These are phyloP conservation scores for Candida andamanensis DNA, from an alignment of 805 yeast species.

Conservation along the genomic window DNA sequence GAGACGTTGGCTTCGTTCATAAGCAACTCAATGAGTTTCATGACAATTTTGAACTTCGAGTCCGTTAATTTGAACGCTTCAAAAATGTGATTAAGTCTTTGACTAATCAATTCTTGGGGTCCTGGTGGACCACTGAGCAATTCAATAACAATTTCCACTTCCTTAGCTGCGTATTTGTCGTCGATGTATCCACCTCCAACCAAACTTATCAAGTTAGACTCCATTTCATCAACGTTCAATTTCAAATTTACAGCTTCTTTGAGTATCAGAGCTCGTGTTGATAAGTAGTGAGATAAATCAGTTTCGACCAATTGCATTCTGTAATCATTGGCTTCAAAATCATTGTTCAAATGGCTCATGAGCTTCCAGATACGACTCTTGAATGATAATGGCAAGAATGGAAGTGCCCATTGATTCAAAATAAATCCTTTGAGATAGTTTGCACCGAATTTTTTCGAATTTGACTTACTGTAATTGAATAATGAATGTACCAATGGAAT, in stretches of 20 bases:
- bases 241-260: slow-evolving; percentile 42
- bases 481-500: slow-evolving; percentile 18
- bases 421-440: slow-evolving; percentile 55
- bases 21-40: slow-evolving; percentile 46
- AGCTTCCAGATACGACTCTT: slow-evolving; percentile 43
- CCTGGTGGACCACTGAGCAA: slow-evolving; percentile 29
- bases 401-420: slow-evolving; percentile 57
- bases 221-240: slow-evolving; percentile 47
- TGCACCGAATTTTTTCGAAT: slow-evolving; percentile 51
- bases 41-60: slow-evolving; percentile 50
- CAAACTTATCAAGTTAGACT: slow-evolving; percentile 50
- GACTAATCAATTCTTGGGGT: slow-evolving; percentile 41
- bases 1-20: slow-evolving; percentile 12
- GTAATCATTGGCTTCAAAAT: slow-evolving; percentile 24
- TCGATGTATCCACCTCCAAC: slow-evolving; percentile 43
- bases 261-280: slow-evolving; percentile 42
- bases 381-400: slow-evolving; percentile 34
- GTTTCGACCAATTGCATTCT: slow-evolving; percentile 25
- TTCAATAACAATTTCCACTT: slow-evolving; percentile 61
- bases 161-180: slow-evolving; percentile 49
- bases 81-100: slow-evolving; percentile 54
- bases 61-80: slow-evolving; percentile 48
- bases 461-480: slow-evolving; percentile 40
- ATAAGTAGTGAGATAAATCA: slow-evolving; percentile 24
- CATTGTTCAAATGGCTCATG: slow-evolving; percentile 13